Conservation (phyloP, 805 yeast species). For the Candida maltosa region DNA sequence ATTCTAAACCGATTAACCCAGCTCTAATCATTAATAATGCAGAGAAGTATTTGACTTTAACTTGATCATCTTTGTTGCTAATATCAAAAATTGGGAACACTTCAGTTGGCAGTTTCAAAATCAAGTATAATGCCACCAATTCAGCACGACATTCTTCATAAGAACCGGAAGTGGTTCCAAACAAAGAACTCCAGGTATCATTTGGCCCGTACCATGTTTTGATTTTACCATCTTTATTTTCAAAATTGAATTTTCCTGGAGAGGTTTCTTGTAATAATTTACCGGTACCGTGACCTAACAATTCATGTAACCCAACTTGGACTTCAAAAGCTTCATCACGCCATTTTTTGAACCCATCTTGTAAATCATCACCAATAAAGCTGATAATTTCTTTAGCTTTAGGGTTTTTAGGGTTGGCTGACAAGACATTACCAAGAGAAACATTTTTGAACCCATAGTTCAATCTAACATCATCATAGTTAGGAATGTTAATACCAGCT, state of each 20-base stretch:
- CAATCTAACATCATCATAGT: conserved; percentile 84
- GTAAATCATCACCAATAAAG: conserved; percentile 54
- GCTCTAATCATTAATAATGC: conserved; percentile 85
- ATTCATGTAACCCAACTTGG: conserved; percentile 90
- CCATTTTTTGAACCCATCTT: conserved; percentile 62
- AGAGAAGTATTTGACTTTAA: conserved; percentile 62
- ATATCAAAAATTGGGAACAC: conserved; percentile 75
- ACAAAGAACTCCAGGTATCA: conserved; percentile 88
- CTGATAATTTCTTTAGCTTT: conserved; percentile 65
- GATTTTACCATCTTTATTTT: conserved; percentile 55
- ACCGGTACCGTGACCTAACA: conserved; percentile 90
- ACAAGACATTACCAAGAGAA: conserved; percentile 79
- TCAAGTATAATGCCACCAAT: conserved; percentile 77
- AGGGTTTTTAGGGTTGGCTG: conserved; percentile 63
- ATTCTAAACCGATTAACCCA: conserved; percentile 78
- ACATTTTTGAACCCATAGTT: conserved; percentile 87
- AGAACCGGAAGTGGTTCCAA: conserved; percentile 80
- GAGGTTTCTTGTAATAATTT: conserved; percentile 59
- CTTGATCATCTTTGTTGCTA: conserved; percentile 52
- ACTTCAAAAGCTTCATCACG: conserved; percentile 85
- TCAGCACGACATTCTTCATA: conserved; percentile 95
- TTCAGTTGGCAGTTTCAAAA: conserved; percentile 57
- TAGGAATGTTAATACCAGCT: conserved; percentile 91
- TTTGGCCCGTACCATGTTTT: conserved; percentile 77
- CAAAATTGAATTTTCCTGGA: conserved; percentile 70